Percentiles rank a stretch among this genome's conserved stretches.
phyloP scores from a whole-genome alignment of 2,329 filamentous ascomycete genomes.

The Nectriaceae sp. region DNA sequence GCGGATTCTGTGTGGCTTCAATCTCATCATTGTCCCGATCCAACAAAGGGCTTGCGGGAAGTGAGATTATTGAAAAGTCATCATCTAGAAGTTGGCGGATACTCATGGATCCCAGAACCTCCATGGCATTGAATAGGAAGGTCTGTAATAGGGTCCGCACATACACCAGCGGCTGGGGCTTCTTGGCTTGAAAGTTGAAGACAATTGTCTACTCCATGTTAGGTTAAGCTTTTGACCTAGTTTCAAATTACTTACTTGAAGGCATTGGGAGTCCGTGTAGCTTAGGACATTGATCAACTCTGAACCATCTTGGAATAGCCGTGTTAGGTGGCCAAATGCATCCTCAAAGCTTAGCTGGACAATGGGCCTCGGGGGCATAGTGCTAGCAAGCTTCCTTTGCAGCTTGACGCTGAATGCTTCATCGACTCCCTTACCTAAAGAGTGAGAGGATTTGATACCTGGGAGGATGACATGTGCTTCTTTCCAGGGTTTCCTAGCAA shows the following conservation, averaged over 20 bases:
- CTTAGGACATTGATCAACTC: conserved; percentile 69
- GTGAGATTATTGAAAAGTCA: conserved; percentile 75
- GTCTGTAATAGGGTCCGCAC: conserved; percentile 78
- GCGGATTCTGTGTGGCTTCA: conserved; percentile 72
- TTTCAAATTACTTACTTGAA: conserved; percentile 62
- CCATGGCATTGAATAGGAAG: conserved; percentile 72
- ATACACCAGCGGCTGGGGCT: conserved; percentile 81
- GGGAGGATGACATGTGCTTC: conserved; percentile 53
- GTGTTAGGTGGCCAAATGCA: conserved; percentile 68
- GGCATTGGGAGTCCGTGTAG: conserved; percentile 67
- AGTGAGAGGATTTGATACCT: conserved; percentile 59
- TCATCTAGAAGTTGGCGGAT: conserved; percentile 77
- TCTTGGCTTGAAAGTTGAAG: conserved; percentile 72
- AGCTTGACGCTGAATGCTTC: conserved; percentile 89
- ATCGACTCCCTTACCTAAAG: conserved; percentile 64
- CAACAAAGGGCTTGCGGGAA: conserved; percentile 71
- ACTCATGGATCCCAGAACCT: conserved; percentile 66
- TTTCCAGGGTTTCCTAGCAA: conserved; percentile 53
- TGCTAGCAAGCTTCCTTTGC: conserved; percentile 89
- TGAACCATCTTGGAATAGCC: conserved; percentile 71
- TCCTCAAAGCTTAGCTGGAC: conserved; percentile 74
- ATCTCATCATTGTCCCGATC: conserved; percentile 75
- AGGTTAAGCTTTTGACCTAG: no score
- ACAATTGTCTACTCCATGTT: conserved; percentile 70
- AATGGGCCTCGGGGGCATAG: conserved; percentile 88